Base-by-base conservation (phyloP, 2,329 filamentous ascomycete species). In the Scytalidium lignicola region DNA sequence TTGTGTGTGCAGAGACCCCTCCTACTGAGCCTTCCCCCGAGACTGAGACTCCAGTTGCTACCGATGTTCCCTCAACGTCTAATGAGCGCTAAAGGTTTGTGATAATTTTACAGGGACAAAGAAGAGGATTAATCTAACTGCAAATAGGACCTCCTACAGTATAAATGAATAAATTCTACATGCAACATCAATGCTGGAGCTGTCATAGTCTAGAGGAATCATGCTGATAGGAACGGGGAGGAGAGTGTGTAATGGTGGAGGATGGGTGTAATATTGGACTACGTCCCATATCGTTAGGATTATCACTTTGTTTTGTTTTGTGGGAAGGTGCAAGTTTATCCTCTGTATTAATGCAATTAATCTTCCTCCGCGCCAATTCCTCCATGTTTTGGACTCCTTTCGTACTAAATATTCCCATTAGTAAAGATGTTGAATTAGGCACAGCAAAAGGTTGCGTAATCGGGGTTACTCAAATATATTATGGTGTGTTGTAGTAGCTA, bases 1-100 rank as follows among this genome's bases (percentile, higher is more conserved):
- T 37, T n/a, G 6, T 13, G 15, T 39, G 29, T 32, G 22, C 15
- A n/a, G 44, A 37, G n/a, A 29, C 46, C 20, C 41, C 45, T 41
- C 48, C 44, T 40, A 28, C 44, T 17, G 52, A 55, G 22, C 23
- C 47, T 40, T 17, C 49, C 15, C 22, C 49, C 46, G 55, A 58
- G 55, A 44, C 46, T 40, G 55, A 57, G 15, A 45, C 46, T 10
- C 50, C 55, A 49, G 51, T 43, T 48, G 47, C 40, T 20, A 43
- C 51, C 23, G 55, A 57, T 42, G 51, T n/a, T n/a, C n/a, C n/a
- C n/a, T n/a, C n/a, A n/a, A n/a, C 57, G 22, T 51, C 48, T 18
- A 44, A 51, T 39, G 54, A 57, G 42, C 32, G 54, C 32, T 9
- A 13, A 37, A 17, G 32, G 32, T 37, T 37, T n/a, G 32, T 37